A percentile compares a stretch with the other conserved stretches of the same genome.
Evolutionary conservation across 768 basidiomycete species (phyloP).

Genomic region (Bullera alba): DNA sequence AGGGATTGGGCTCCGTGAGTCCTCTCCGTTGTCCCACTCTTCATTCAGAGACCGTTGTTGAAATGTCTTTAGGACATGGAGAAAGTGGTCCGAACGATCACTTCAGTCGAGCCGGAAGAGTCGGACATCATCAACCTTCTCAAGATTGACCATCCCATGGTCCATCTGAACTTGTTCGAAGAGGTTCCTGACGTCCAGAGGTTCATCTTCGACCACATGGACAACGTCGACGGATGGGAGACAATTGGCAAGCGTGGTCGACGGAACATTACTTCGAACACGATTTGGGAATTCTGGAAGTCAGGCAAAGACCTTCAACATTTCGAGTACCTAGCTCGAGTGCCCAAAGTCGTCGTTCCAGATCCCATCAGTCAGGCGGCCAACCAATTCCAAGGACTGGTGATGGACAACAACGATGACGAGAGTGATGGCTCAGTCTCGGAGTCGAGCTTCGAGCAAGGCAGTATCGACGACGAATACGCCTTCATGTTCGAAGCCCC

Average conservation of each 20-base stretch:
- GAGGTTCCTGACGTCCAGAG: too few species aligned
- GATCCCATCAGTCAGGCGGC: background rate
- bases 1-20: slow-evolving; percentile 6
- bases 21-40: too few species aligned
- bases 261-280: background rate
- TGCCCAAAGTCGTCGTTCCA: background rate
- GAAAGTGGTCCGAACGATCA: slow-evolving; percentile 47
- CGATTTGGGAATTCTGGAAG: slow-evolving; percentile 5
- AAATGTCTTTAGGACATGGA: slow-evolving; percentile 46
- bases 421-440: too few species aligned
- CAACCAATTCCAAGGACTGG: slow-evolving; percentile 3
- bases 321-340: background rate
- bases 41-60: slow-evolving; percentile 49
- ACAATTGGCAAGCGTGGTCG: background rate
- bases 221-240: slow-evolving; percentile 3
- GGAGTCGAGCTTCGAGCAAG: too few species aligned
- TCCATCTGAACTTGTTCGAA: slow-evolving; percentile 30
- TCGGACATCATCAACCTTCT: slow-evolving; percentile 42
- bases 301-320: slow-evolving; percentile 5
- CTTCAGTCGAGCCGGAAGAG: slow-evolving; percentile 47
- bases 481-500: too few species aligned
- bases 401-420: background rate
- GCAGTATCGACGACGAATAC: too few species aligned
- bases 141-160: slow-evolving; percentile 7
- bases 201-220: too few species aligned